A percentile compares a stretch with the other conserved stretches of the same genome.
Conservation (phyloP, 2,329 filamentous ascomycete genomes). For the Sordariomycetes sp. region DNA sequence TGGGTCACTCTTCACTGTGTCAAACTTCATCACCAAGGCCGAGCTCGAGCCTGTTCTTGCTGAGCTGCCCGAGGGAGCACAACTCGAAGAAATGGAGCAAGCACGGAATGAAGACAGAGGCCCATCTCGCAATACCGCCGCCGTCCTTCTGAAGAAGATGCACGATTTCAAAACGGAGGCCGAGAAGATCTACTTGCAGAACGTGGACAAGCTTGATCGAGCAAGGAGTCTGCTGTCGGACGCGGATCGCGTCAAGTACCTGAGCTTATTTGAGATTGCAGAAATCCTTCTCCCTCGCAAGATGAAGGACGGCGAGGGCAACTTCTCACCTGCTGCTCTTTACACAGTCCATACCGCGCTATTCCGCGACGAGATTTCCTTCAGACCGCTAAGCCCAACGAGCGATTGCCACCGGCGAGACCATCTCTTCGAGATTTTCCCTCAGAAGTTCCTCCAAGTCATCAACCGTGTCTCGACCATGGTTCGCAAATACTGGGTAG, state of each 20-base stretch:
- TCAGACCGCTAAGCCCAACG: conserved; percentile 42
- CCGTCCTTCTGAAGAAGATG: conserved; percentile 37
- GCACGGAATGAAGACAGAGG: conserved; percentile 24
- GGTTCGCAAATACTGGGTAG: conserved; percentile 18
- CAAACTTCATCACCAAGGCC: conserved; percentile 29
- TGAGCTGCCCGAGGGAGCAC: conserved; percentile 16
- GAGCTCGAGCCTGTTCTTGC: conserved; percentile 30
- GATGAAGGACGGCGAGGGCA: conserved; percentile 22
- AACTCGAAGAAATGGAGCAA: conserved; percentile 19
- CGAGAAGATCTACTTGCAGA: conserved; percentile 34
- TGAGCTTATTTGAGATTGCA: conserved; percentile 43
- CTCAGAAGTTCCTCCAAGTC: conserved; percentile 16
- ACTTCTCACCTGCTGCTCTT: conserved; percentile 38
- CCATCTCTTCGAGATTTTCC: conserved; percentile 50
- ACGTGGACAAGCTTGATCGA: conserved; percentile 37
- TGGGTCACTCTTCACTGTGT: conserved; percentile 39
- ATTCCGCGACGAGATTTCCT: conserved; percentile 47
- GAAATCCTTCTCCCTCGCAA: conserved; percentile 28
- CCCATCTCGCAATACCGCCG: conserved; percentile 33
- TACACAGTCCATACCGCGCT: conserved; percentile 65
- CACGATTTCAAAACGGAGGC: conserved; percentile 30
- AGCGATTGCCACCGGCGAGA: conserved; percentile 37
- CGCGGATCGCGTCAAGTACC: conserved; percentile 26
- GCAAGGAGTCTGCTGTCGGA: conserved; percentile 31
- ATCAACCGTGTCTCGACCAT: conserved; percentile 20